Evolutionary conservation across 495 filamentous ascomycete genomes (phyloP), one percentile per base, ranked within the genome.

Genomic region (Hamigera avellanea): DNA sequence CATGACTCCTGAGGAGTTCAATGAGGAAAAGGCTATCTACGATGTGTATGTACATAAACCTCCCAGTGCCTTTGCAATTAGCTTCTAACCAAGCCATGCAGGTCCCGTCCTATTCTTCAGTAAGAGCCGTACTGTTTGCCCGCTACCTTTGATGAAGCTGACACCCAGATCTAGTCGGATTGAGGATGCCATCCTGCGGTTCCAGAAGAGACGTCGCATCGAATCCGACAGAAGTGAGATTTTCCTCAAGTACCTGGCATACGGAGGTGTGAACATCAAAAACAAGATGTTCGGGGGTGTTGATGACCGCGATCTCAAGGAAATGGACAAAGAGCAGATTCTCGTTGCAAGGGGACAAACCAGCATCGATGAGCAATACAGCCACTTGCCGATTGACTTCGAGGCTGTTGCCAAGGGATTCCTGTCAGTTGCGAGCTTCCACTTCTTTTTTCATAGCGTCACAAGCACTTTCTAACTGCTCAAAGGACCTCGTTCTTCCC

Each of bases 121-220:
- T 70, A 53, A 62, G 57, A 37, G 12, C 8, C 27, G 23, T 14
- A 14, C 13, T n/a, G n/a, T 21, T 45, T 26, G 35, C 6, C 26
- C 3, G n/a, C 10, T 10, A 6, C 23, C 12, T 37, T 37, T 18
- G 18, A 7, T 4, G n/a, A 30, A 15, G 30, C 35, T 49, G 32
- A 53, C 25, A 36, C 16, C 12, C 33, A n/a, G 26, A 4, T 30
- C 9, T 23, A 82, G 78, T 30, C 86, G 91, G 28, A 83, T 96
- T 13, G 80, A 96, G 52, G 77, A 75, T 40, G 91, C 83, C 26
- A 79, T 96, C 21, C 79, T 86, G 40, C 81, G 86, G 7, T 99
- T 78, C 64, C 67, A 78, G 40, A 64, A 69, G 28, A 79, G 75
- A 26, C 83, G 87, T 16, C 86, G 81, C 37, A 67, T 94, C 36